These are phyloP conservation scores for Phytophthora macrochlamydospora DNA, from an alignment of 352 stramenopile species.

Conservation along the genomic window DNA sequence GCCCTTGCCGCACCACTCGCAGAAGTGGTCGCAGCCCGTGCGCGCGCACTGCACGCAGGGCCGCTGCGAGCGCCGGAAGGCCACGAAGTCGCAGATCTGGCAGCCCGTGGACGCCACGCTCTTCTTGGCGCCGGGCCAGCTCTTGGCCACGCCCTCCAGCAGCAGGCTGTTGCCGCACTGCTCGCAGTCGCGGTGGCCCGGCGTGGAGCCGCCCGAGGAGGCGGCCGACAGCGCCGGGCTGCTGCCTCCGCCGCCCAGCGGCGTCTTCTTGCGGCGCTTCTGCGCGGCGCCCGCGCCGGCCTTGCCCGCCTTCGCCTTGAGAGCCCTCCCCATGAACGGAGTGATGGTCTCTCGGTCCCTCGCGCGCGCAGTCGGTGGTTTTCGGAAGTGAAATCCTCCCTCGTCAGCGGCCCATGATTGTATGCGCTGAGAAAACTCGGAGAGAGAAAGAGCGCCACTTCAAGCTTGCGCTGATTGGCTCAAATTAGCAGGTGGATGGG, in stretches of 20 bases:
- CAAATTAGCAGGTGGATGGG: neutral
- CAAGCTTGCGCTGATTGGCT: neutral
- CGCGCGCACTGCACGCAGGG: slow-evolving; percentile 71
- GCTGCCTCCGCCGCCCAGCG: slow-evolving; percentile 13
- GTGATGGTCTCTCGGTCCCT: slow-evolving; percentile 29
- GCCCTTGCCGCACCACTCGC: slow-evolving; percentile 84
- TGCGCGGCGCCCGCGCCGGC: slow-evolving; percentile 2
- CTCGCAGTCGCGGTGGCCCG: slow-evolving; percentile 60
- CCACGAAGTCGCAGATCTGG: slow-evolving; percentile 86
- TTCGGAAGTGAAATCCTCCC: slow-evolving; percentile 44
- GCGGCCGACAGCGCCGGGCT: slow-evolving; percentile 33
- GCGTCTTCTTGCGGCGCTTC: slow-evolving; percentile 43
- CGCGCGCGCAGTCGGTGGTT: slow-evolving; percentile 16
- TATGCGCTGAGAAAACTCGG: neutral
- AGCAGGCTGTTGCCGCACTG: slow-evolving; percentile 49
- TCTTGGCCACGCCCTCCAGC: slow-evolving; percentile 50
- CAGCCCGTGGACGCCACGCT: slow-evolving; percentile 53
- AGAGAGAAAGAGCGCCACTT: neutral
- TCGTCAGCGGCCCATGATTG: slow-evolving; percentile 5
- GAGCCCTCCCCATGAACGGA: slow-evolving; percentile 38
- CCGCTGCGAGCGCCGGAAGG: slow-evolving; percentile 66
- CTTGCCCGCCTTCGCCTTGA: slow-evolving; percentile 35
- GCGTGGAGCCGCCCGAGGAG: slow-evolving; percentile 35
- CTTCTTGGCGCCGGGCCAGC: slow-evolving; percentile 52
- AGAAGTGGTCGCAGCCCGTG: slow-evolving; percentile 77